Base-by-base conservation (phyloP, 805 yeast species). In the Millerozyma miso region DNA sequence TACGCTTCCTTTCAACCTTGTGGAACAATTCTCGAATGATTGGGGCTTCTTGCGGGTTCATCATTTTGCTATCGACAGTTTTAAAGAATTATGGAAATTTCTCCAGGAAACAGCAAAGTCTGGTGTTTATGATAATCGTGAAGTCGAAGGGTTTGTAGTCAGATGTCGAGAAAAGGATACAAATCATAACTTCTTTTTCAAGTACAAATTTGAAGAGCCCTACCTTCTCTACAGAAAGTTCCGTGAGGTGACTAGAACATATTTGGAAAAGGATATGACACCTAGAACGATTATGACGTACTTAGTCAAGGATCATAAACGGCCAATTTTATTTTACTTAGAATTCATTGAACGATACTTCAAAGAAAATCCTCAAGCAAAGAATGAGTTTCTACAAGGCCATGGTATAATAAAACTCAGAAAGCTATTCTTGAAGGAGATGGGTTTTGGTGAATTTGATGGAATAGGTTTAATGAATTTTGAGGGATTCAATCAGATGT, bases 181-280 rank as follows among this genome's bases (percentile, higher is more conserved):
- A 48, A 32, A 32, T 13, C 10, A 23, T 23, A 23, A 23, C 10
- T 88, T 76, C 54, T 87, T 91, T 62, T 93, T 89, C 78, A 93
- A 93, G 64, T 93, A 71, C 68, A 93, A 93, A 62, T 93, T 93
- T 60, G 96, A 89, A 51, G 96, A 93, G 63, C 99, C 99, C 0
- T 93, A 93, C 58, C 65, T 89, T 36, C 75, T 93, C 75, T 93
- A 89, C 61, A 74, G 99, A 45, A 87, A 85, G 53, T 80, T 95
- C 78, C 75, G 99, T 50, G 98, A 93, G 55, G 85, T 81, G 1
- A 88, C 97, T 0, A 82, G 78, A 55, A 68, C 67, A 35, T 76
- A 77, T 46, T 71, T 85, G 7, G 60, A 61, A 1, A 66, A 65
- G 13, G 55, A 56, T 2, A 49, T 49, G 26, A 57, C 54, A 19